Percentiles rank a stretch among this genome's conserved stretches.
Conservation (phyloP, 148 eudicot species). For the Camellia sinensis region DNA sequence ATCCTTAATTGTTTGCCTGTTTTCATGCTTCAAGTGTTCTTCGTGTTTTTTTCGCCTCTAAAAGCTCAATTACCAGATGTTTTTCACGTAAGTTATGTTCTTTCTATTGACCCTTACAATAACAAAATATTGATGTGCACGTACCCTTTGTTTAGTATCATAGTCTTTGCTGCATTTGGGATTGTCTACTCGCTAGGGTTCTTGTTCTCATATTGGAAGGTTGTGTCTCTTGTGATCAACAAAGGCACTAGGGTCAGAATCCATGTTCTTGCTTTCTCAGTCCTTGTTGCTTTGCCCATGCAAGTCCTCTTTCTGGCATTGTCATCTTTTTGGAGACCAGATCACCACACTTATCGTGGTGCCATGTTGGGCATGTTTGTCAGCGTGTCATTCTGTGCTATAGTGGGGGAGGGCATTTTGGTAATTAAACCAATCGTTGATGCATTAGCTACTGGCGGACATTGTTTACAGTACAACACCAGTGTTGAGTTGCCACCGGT, state of each 20-base stretch:
- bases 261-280: conserved; percentile 31
- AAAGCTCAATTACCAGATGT: conserved; percentile 18
- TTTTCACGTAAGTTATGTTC: conserved; percentile 27
- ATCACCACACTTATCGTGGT: conserved; percentile 21
- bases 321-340: conserved; percentile 50
- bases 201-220: conserved; percentile 52
- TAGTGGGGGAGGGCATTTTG: conserved; percentile 49
- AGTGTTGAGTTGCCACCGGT: not conserved
- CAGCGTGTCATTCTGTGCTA: conserved; percentile 32
- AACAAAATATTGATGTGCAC: conserved; percentile 39
- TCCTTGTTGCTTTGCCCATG: conserved; percentile 34
- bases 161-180: conserved; percentile 40
- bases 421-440: conserved; percentile 55
- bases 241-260: conserved; percentile 44
- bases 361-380: conserved; percentile 33
- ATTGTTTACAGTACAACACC: conserved; percentile 2
- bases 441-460: conserved; percentile 31
- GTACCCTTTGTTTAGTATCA: conserved; percentile 45
- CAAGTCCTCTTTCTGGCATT: conserved; percentile 37
- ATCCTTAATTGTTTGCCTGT: conserved; percentile 38
- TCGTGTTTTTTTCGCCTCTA: conserved; percentile 29
- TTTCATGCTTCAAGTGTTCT: conserved; percentile 12
- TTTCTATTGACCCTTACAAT: conserved; percentile 18
- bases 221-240: conserved; percentile 56
- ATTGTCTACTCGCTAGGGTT: conserved; percentile 35